Base-by-base conservation (phyloP, 169 alveolate species). In the Cryptosporidium tyzzeri region DNA sequence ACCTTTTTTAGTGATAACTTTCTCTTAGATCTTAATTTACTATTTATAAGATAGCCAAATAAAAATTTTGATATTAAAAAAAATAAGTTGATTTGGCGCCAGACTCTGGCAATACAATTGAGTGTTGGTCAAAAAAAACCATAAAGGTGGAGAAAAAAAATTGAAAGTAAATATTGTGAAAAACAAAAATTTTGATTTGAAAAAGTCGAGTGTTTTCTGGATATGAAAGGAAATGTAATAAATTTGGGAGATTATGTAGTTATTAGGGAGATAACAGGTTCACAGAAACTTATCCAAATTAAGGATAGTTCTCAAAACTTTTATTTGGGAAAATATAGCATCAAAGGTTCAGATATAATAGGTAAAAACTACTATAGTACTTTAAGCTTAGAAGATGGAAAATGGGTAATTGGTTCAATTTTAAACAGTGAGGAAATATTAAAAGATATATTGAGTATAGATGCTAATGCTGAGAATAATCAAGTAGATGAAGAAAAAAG, bases 271-370 rank as follows among this genome's bases (percentile, higher is more conserved):
- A 44, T 80, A 16, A 44, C 89, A 61, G 89, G 89, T n/a, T 61
- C 68, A 9, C 89, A 80, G 16, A 80, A 80, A 29, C 75, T 80
- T 5, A 80, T 80, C 18, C 62, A 41, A n/a, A 35, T 80, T 10
- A 39, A 62, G 39, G 75, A 65, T 1, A 35, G 12, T 23, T 39
- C 69, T 58, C 61, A 80, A 45, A 35, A n/a, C 12, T 80, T 62
- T 80, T 65, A 44, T 62, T 41, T 80, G 23, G 89, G 89, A 37
- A 80, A 80, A 44, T 44, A 62, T 29, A 41, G 69, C 9, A 80
- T 80, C 23, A 80, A 65, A 29, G 75, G 80, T n/a, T 80, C 89
- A 26, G 89, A 80, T 26, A 80, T 80, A 29, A 59, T 80, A 31
- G 89, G 89, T 29, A 80, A 65, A 65, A 29, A 10, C 8, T 80